A percentile compares a stretch with the other conserved stretches of the same genome.
phyloP scores from a whole-genome alignment of 2,329 filamentous ascomycete genomes.

The Colletotrichum caudatum region DNA sequence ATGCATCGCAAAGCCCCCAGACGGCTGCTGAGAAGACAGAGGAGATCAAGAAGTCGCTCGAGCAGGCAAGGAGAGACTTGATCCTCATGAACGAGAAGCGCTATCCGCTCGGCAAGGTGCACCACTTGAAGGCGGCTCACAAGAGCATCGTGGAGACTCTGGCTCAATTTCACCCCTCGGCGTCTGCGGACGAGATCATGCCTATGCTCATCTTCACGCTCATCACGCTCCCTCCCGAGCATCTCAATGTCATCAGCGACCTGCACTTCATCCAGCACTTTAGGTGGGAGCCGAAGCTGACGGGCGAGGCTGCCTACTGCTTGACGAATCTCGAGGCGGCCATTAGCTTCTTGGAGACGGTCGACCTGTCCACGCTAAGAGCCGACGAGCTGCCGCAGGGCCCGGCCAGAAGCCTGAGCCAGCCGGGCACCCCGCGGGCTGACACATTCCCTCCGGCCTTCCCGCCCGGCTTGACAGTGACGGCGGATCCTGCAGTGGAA shows the following conservation, averaged over 20 bases:
- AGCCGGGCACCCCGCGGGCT: slow-evolving; percentile 61
- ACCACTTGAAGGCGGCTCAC: slow-evolving; percentile 87
- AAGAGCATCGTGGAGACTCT: slow-evolving; percentile 93
- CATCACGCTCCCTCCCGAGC: slow-evolving; percentile 88
- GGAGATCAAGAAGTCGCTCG: slow-evolving; percentile 79
- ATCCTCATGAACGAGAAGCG: slow-evolving; percentile 86
- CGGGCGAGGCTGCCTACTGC: slow-evolving; percentile 95
- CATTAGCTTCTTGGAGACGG: slow-evolving; percentile 93
- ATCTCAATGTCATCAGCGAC: slow-evolving; percentile 92
- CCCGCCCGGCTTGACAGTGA: slow-evolving; percentile 56
- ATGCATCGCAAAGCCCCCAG: slow-evolving; percentile 65
- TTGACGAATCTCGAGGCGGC: slow-evolving; percentile 95
- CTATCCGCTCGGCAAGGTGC: slow-evolving; percentile 91
- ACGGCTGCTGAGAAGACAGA: slow-evolving; percentile 70
- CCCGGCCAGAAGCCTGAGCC: slow-evolving; percentile 66
- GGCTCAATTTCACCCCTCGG: slow-evolving; percentile 76
- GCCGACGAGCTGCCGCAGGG: slow-evolving; percentile 81
- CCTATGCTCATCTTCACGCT: slow-evolving; percentile 96
- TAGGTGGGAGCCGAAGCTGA: slow-evolving; percentile 84
- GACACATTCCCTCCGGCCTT: slow-evolving; percentile 71
- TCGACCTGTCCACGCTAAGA: slow-evolving; percentile 89
- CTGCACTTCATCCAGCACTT: slow-evolving; percentile 95
- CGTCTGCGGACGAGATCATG: slow-evolving; percentile 96
- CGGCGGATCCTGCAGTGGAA: slow-evolving; percentile 49
- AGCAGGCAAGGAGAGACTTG: slow-evolving; percentile 77